Conservation (phyloP, 106 monocot genomes). For the Chionographis japonica region DNA sequence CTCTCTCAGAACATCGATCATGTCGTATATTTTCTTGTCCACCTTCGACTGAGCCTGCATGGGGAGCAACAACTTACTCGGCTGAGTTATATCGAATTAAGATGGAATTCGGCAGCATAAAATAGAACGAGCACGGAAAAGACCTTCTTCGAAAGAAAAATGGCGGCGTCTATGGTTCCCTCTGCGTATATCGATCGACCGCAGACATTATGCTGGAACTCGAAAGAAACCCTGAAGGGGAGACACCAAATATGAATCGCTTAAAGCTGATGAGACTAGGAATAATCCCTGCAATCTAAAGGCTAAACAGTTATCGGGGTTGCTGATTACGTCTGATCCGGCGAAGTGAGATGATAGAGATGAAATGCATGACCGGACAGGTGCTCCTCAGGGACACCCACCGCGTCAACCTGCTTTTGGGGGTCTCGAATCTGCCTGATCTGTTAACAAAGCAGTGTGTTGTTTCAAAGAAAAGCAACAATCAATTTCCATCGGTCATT, state of each 20-base stretch:
- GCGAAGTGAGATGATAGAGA: constrained; percentile 88
- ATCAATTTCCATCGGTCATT: too few species aligned
- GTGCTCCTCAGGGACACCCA: constrained; percentile 90
- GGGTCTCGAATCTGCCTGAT: constrained; percentile 82
- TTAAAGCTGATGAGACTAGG: not conserved
- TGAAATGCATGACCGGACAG: constrained; percentile 90
- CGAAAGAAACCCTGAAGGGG: constrained; percentile 76
- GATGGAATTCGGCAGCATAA: not conserved
- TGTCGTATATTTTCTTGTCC: constrained; percentile 64
- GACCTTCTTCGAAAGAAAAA: constrained; percentile 84
- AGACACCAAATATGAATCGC: not conserved
- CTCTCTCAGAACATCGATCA: constrained; percentile 88
- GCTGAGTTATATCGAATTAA: not conserved
- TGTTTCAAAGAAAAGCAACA: too few species aligned
- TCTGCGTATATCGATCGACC: constrained; percentile 92
- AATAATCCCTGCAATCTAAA: not conserved
- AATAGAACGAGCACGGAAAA: not conserved
- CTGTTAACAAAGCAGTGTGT: constrained; percentile 16
- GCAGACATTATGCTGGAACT: constrained; percentile 97
- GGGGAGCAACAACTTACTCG: not conserved
- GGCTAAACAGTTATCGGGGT: not conserved
- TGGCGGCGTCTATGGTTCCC: constrained; percentile 88
- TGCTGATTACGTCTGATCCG: constrained; percentile 72
- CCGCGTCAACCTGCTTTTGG: constrained; percentile 62
- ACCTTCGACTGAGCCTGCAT: constrained; percentile 60